Conservation (phyloP, 495 filamentous ascomycete species). For the Trichocladium uniseriatum region DNA sequence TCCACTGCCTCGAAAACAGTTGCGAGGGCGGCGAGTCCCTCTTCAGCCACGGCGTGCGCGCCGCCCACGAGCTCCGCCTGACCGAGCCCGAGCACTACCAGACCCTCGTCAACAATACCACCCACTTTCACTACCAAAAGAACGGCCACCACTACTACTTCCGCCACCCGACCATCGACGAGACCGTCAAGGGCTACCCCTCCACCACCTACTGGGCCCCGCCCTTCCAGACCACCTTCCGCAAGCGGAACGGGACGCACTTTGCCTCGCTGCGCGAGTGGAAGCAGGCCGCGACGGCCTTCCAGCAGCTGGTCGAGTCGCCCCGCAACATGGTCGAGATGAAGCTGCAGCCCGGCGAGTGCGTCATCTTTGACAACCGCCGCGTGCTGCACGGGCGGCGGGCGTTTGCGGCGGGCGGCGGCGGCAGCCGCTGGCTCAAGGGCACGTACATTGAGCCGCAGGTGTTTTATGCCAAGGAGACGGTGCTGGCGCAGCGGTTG, state of each 20-base stretch:
- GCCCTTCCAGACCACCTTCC: conserved; percentile 27
- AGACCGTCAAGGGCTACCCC: conserved; percentile 4
- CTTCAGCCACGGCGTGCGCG: conserved; percentile 63
- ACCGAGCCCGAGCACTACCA: conserved; percentile 18
- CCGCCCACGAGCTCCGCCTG: conserved; percentile 40
- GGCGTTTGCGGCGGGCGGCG: conserved; percentile 50
- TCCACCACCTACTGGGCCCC: conserved; percentile 57
- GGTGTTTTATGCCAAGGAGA: conserved; percentile 39
- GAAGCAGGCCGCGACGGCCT: conserved; percentile 33
- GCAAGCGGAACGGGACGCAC: neutral
- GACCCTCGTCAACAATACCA: conserved; percentile 32
- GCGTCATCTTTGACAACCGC: conserved; percentile 78
- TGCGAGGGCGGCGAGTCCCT: conserved; percentile 70
- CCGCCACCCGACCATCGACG: conserved; percentile 45
- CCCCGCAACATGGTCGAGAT: conserved; percentile 51
- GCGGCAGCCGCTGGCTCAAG: conserved; percentile 67
- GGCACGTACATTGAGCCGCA: conserved; percentile 76
- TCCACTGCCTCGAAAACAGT: conserved; percentile 75
- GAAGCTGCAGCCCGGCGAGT: conserved; percentile 67
- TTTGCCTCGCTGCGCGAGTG: conserved; percentile 14
- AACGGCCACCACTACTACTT: conserved; percentile 50
- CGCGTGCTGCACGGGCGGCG: conserved; percentile 68
- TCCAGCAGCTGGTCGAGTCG: conserved; percentile 41
- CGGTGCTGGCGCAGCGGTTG: conserved; percentile 28
- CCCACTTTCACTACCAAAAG: conserved; percentile 64